These are phyloP conservation scores for Boechera stricta DNA, from an alignment of 345 rosid species.

Conservation along the genomic window DNA sequence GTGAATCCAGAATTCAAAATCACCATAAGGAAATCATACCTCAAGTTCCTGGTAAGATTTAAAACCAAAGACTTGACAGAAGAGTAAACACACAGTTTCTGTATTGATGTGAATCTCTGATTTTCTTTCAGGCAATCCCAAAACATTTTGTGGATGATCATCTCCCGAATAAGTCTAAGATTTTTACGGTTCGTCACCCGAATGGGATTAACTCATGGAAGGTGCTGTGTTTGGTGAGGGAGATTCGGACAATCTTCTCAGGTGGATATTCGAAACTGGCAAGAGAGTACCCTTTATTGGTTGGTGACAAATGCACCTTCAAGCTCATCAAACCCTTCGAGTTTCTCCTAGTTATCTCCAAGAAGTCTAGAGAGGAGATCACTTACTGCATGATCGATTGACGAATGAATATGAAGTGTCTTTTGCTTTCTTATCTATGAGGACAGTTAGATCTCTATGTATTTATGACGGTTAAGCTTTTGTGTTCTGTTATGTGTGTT, in stretches of 20 bases:
- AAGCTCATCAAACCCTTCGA: slow-evolving; percentile 33
- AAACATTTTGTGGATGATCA: slow-evolving; percentile 15
- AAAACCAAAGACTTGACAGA: background rate
- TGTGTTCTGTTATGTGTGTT: slow-evolving; percentile 9
- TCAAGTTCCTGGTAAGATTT: slow-evolving; percentile 36
- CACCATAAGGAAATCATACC: slow-evolving; percentile 35
- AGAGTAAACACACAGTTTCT: background rate
- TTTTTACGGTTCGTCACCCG: slow-evolving; percentile 13
- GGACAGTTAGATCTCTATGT: slow-evolving; percentile 5
- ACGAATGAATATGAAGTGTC: slow-evolving; percentile 12
- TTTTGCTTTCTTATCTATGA: slow-evolving; percentile 8
- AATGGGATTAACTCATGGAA: slow-evolving; percentile 27
- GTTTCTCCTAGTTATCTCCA: slow-evolving; percentile 27
- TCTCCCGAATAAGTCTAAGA: background rate
- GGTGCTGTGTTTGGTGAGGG: slow-evolving; percentile 27
- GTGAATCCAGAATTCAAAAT: slow-evolving; percentile 21
- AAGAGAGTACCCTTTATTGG: slow-evolving; percentile 18
- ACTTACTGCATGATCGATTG: background rate
- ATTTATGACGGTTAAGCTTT: background rate
- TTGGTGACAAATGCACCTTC: slow-evolving; percentile 28
- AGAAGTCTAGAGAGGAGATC: slow-evolving; percentile 5
- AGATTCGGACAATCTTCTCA: slow-evolving; percentile 28
- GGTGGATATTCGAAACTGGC: slow-evolving; percentile 35
- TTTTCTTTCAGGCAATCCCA: slow-evolving; percentile 28
- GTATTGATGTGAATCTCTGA: slow-evolving; percentile 8